Base-by-base conservation (phyloP, 2,329 filamentous ascomycete species). In the Pseudocercospora pini-densiflorae region DNA sequence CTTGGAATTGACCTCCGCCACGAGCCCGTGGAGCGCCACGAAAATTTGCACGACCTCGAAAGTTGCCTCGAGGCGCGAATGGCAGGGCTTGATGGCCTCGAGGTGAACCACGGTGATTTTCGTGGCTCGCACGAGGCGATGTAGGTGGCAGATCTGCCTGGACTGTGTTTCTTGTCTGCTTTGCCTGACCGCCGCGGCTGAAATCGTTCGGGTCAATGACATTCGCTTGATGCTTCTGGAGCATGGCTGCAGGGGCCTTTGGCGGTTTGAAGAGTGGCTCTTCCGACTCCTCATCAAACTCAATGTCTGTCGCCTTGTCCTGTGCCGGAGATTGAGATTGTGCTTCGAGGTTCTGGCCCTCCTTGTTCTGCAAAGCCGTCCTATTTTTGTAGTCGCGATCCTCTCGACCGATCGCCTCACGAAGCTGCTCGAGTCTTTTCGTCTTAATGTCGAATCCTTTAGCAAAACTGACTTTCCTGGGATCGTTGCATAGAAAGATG, bases 401-500 rank as follows among this genome's bases (percentile, higher is more conserved):
- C 70, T 85, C 83, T 53, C 83, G 79, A 21, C 78, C 79, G 23
- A 85, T 78, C 31, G 81, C 81, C 66, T 84, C 82, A 8, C 83
- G 80, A 10, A 85, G 77, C 68, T 85, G 82, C 72, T 84, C 82
- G 7, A 85, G 76, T 60, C 81, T 80, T 77, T 84, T 85, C 36
- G 77, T 79, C 43, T 82, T 80, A 55, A 85, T 81, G 67, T 83
- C 83, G 62, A 85, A 85, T 24, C 82, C 81, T 62, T 81, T 80
- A 16, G 83, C 82, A 63, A 81, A 80, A 12, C 75, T 72, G 58
- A 82, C 79, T 72, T 84, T 84, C 27, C 72, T 71, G 0, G 79
- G 74, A 66, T 85, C 82, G 68, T 85, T 84, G 61, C 82, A 84
- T 51, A 85, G 77, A 68, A 85, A 81, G 66, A 85, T 84, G 75